A percentile compares a stretch with the other conserved stretches of the same genome.
These are phyloP conservation scores for Colletotrichum shisoi DNA, from an alignment of 2,329 filamentous ascomycete genomes.

Conservation along the genomic window DNA sequence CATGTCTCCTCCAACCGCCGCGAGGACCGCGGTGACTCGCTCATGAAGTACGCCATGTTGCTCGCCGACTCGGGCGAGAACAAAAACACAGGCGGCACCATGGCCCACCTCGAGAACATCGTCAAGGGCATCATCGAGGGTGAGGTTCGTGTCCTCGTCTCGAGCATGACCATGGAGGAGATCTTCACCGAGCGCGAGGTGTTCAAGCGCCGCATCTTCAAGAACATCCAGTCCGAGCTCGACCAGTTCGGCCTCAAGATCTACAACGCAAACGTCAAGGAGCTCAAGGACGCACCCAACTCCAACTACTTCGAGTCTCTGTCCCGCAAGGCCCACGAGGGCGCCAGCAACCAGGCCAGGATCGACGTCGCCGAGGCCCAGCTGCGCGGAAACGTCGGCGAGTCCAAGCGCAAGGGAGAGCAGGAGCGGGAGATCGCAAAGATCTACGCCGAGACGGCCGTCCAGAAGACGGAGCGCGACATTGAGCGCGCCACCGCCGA, in stretches of 20 bases:
- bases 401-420: constrained; percentile 78
- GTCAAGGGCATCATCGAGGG: constrained; percentile 91
- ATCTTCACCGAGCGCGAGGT: constrained; percentile 80
- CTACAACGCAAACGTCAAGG: constrained; percentile 79
- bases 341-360: constrained; percentile 79
- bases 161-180: constrained; percentile 91
- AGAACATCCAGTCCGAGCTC: constrained; percentile 80
- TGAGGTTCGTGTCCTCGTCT: constrained; percentile 83
- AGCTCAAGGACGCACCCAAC: constrained; percentile 81
- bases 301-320: constrained; percentile 86
- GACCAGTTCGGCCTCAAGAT: constrained; percentile 81
- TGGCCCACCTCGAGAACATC: constrained; percentile 78
- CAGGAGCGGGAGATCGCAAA: constrained; percentile 88
- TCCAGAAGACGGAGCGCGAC: constrained; percentile 84
- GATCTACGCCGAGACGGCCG: constrained; percentile 85
- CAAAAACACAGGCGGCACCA: constrained; percentile 52
- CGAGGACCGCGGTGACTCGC: constrained; percentile 66
- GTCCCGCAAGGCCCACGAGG: constrained; percentile 83
- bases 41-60: constrained; percentile 84
- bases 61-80: constrained; percentile 72
- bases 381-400: constrained; percentile 74
- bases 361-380: constrained; percentile 72
- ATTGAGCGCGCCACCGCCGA: constrained; percentile 82
- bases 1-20: constrained; percentile 43
- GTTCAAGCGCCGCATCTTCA: constrained; percentile 78